phyloP scores from a whole-genome alignment of 202 grass and related monocot genomes.

The Setaria italica region DNA sequence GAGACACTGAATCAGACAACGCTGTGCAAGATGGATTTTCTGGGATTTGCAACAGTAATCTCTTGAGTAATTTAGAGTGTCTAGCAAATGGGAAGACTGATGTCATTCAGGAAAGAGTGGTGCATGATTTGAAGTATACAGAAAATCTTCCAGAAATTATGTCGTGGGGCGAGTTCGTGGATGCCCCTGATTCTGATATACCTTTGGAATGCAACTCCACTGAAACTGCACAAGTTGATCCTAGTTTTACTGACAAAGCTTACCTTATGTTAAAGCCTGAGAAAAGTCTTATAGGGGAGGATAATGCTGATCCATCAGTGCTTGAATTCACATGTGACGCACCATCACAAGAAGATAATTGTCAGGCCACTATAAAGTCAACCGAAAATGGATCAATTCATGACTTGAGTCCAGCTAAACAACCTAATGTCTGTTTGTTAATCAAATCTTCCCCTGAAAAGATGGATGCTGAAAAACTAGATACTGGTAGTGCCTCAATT shows the following conservation, averaged over 20 bases:
- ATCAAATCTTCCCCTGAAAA: slow-evolving; percentile 37
- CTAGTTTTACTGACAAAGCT: slow-evolving; percentile 36
- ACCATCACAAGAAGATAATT: slow-evolving; percentile 30
- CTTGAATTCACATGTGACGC: slow-evolving; percentile 28
- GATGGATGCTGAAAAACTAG: slow-evolving; percentile 40
- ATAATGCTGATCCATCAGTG: slow-evolving; percentile 39
- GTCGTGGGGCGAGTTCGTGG: neutral
- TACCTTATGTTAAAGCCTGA: slow-evolving; percentile 55
- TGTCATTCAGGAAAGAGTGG: neutral
- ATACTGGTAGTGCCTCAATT: slow-evolving; percentile 13
- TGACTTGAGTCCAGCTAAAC: slow-evolving; percentile 17
- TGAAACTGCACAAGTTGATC: slow-evolving; percentile 15
- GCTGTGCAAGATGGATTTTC: slow-evolving; percentile 3
- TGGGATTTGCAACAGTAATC: slow-evolving; percentile 27
- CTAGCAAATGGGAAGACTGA: slow-evolving; percentile 23
- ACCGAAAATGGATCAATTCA: slow-evolving; percentile 14
- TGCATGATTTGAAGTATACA: slow-evolving; percentile 24
- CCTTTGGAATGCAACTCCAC: slow-evolving; percentile 21
- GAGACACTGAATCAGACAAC: slow-evolving; percentile 42
- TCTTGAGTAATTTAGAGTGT: slow-evolving; percentile 39
- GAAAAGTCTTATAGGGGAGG: slow-evolving; percentile 15
- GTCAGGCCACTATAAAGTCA: slow-evolving; percentile 21
- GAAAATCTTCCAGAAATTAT: slow-evolving; percentile 11
- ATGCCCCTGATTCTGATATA: slow-evolving; percentile 28
- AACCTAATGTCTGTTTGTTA: slow-evolving; percentile 29